Percentiles rank a stretch among this genome's conserved stretches.
Conservation (phyloP, 257 asterid genomes). For the Prunella vulgaris region DNA sequence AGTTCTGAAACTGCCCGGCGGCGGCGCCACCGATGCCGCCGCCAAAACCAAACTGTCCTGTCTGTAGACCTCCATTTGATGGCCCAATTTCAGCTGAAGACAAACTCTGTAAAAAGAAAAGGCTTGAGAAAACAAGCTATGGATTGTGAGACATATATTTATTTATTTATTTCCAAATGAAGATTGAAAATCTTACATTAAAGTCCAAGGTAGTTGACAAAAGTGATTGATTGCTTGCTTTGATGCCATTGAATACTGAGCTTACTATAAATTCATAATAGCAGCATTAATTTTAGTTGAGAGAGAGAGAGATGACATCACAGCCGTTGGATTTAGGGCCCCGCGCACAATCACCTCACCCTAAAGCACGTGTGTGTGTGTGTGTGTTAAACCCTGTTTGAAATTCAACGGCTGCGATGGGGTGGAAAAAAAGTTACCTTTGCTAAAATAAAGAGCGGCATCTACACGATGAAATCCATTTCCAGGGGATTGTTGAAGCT, state of each 20-base stretch:
- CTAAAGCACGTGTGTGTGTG: too few species aligned
- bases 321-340: neutral
- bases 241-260: slow-evolving; percentile 42
- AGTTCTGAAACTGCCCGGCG: slow-evolving; percentile 31
- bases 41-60: slow-evolving; percentile 18
- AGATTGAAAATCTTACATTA: slow-evolving; percentile 31
- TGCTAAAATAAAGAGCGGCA: slow-evolving; percentile 53
- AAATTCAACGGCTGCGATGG: neutral
- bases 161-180: neutral
- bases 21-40: slow-evolving; percentile 18
- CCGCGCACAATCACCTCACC: neutral
- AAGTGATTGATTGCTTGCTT: slow-evolving; percentile 42
- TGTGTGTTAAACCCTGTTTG: neutral
- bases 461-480: slow-evolving; percentile 41
- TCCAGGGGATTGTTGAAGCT: slow-evolving; percentile 52
- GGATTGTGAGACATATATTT: too few species aligned
- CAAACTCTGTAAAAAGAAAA: slow-evolving; percentile 32
- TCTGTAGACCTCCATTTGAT: slow-evolving; percentile 31
- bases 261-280: slow-evolving; percentile 24
- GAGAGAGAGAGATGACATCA: neutral
- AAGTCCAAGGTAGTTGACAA: slow-evolving; percentile 43
- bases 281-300: neutral
- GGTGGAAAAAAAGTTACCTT: slow-evolving; percentile 31
- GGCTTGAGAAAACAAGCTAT: neutral
- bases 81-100: slow-evolving; percentile 44